Percentiles rank a stretch among this genome's conserved stretches.
Evolutionary conservation across 2,329 filamentous ascomycete genomes (phyloP).

Genomic region (Cryphonectria radicalis): DNA sequence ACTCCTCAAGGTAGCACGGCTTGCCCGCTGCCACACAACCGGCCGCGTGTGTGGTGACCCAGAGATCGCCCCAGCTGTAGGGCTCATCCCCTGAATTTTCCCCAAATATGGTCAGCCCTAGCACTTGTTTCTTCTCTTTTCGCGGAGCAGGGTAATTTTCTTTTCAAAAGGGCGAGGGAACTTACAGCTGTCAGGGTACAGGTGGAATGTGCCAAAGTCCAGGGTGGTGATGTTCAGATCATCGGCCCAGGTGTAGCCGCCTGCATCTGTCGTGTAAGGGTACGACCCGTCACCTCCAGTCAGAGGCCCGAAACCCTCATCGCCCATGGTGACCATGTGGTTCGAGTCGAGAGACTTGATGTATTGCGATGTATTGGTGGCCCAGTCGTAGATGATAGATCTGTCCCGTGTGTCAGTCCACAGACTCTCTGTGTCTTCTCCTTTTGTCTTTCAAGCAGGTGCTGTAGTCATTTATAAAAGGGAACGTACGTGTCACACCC

Average conservation of each 20-base stretch:
- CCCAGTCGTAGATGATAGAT: slow-evolving; percentile 63
- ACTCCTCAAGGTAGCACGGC: slow-evolving; percentile 32
- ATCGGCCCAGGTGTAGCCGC: slow-evolving; percentile 53
- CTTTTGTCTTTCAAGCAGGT: too few species aligned
- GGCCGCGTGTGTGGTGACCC: slow-evolving; percentile 30
- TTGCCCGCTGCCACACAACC: slow-evolving; percentile 29
- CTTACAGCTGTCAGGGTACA: slow-evolving; percentile 45
- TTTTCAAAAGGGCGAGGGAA: background rate
- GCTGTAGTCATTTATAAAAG: too few species aligned
- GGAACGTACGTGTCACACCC: slow-evolving; percentile 50
- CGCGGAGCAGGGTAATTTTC: background rate
- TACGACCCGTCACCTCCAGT: slow-evolving; percentile 52
- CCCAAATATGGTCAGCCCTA: background rate
- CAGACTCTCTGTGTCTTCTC: too few species aligned
- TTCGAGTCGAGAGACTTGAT: slow-evolving; percentile 66
- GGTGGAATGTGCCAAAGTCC: slow-evolving; percentile 58
- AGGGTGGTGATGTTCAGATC: slow-evolving; percentile 57
- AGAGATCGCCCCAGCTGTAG: slow-evolving; percentile 30
- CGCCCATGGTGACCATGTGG: slow-evolving; percentile 68
- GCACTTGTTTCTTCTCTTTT: too few species aligned
- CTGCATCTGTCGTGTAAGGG: slow-evolving; percentile 53
- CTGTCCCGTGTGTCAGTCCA: slow-evolving; percentile 10
- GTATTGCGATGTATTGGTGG: slow-evolving; percentile 59
- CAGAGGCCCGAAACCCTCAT: slow-evolving; percentile 54
- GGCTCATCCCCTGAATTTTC: slow-evolving; percentile 24